phyloP scores from a whole-genome alignment of 352 stramenopile genomes.

The Phytopythium delawarense region DNA sequence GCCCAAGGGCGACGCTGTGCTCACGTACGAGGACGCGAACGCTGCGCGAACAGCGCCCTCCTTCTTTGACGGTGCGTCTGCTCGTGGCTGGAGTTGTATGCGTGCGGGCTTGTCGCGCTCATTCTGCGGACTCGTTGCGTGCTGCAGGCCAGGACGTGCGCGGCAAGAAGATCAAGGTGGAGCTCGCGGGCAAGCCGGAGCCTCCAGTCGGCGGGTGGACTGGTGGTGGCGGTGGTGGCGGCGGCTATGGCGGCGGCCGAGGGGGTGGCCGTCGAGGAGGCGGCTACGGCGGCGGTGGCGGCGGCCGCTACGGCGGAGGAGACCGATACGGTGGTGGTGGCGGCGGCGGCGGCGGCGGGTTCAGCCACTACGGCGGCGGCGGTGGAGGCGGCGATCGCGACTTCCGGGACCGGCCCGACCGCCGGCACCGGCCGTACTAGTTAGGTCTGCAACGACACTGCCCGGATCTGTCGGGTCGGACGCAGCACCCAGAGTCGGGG shows the following conservation, averaged over 20 bases:
- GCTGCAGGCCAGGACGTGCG: slow-evolving; percentile 59
- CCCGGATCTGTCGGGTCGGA: neutral
- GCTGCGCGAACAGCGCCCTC: slow-evolving; percentile 70
- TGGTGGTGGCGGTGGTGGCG: slow-evolving; percentile 41
- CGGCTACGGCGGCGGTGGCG: slow-evolving; percentile 28
- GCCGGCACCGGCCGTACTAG: slow-evolving; percentile 61
- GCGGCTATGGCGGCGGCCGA: slow-evolving; percentile 32
- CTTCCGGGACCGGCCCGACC: slow-evolving; percentile 43
- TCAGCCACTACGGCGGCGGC: slow-evolving; percentile 16
- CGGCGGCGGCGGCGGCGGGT: slow-evolving; percentile 14
- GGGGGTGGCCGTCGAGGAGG: slow-evolving; percentile 37
- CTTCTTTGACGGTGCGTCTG: slow-evolving; percentile 73
- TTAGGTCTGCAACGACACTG: neutral
- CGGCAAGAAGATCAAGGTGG: slow-evolving; percentile 82
- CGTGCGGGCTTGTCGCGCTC: neutral
- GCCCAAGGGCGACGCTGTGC: slow-evolving; percentile 78
- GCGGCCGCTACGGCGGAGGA: slow-evolving; percentile 33
- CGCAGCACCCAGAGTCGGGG: neutral
- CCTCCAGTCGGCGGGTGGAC: slow-evolving; percentile 70
- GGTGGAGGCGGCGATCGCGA: slow-evolving; percentile 29
- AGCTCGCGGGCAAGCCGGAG: slow-evolving; percentile 79
- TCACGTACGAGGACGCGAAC: slow-evolving; percentile 86
- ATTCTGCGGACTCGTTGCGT: neutral
- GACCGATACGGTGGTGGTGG: slow-evolving; percentile 35
- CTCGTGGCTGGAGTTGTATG: neutral